Evolutionary conservation across 169 alveolate genomes (phyloP), one percentile per base, ranked within the genome.

Genomic region (Plasmodium gonderi): DNA sequence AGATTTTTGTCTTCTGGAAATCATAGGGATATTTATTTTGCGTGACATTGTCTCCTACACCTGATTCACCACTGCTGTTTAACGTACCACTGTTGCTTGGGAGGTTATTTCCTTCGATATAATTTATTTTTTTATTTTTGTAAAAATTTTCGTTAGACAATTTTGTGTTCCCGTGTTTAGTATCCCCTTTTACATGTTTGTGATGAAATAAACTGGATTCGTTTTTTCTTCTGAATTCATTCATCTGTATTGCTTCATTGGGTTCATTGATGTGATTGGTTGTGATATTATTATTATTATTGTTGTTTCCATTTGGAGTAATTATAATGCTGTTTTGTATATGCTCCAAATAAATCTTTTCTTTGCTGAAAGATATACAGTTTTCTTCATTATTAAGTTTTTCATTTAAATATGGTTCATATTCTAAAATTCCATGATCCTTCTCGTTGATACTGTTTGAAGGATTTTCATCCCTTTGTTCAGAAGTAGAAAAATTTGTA

Each of bases 341-440:
- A 40, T 40, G 64, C 65, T 75, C 38, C 45, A 75, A 14, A 42
- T 75, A 40, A 2, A 31, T 75, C n/a, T 42, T 38, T n/a, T 40
- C 23, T 14, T 75, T 45, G 36, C 26, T 33, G 31, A 75, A n/a
- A 6, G 33, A 8, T 4, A 12, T 38, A 14, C 12, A 7, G 26
- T 75, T 31, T 75, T 75, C 81, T 17, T 75, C 38, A 38, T 31
- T 40, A 40, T 40, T 38, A 49, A 75, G 51, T 75, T 75, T 31
- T 75, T 75, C 64, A 75, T 40, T 75, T 75, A 75, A 42, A 45
- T 75, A 31, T 12, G 51, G 51, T 17, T 75, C 68, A 8, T 33
- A 38, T n/a, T 75, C 64, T 75, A 40, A 31, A 75, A 33, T 75
- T 44, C 29, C 38, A 4, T 75, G 33, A 17, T 40, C 64, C 64